Evolutionary conservation across 1,284 basidiomycete genomes (phyloP), one percentile per base, ranked within the genome.

Genomic region (Cerioporus squamosus): DNA sequence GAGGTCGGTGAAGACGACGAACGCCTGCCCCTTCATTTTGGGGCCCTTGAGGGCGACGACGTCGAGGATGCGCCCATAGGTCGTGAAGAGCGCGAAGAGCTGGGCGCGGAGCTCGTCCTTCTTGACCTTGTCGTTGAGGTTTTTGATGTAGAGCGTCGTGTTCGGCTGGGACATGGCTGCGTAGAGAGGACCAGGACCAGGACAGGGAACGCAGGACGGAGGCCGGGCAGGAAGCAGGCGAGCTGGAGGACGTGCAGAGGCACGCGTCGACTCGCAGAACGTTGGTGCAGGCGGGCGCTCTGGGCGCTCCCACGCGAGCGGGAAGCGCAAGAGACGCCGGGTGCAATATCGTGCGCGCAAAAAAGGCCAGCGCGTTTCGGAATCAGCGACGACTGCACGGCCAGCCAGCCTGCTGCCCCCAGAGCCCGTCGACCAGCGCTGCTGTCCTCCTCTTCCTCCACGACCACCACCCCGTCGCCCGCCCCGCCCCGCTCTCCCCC

Each of bases 21-120:
- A 99, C 1, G 97, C 97, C 77, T 98, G 96, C 2, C 97, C 97
- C 61, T 93, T 86, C 88, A 95, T 95, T 70, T 89, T 91, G 53
- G 84, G 76, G 64, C 81, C 86, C 72, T 98, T 95, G 44, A 92
- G 89, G n/a, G 97, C 95, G 51, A 98, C 86, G 51, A 99, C 86
- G 74, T 99, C 97, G 75, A 98, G 85, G 46, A 99, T 81, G 71
- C 89, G 90, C 68, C 97, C 97, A 77, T 98, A 95, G 23, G 94
- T 91, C 14, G 89, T 90, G 80, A 99, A 99, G 53, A 99, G 86
- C 24, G 90, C 86, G 72, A 91, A 94, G 1, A 99, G 84, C 75
- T 96, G 92, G 4, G 79, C 75, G 47, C 88, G 83, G 12, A 98
- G 80, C 77, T 99, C 97, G 33, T 93, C 87, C 76, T 97, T 99